Base-by-base conservation (phyloP, 306 rosid genomes). In the Rosa multiflora region DNA sequence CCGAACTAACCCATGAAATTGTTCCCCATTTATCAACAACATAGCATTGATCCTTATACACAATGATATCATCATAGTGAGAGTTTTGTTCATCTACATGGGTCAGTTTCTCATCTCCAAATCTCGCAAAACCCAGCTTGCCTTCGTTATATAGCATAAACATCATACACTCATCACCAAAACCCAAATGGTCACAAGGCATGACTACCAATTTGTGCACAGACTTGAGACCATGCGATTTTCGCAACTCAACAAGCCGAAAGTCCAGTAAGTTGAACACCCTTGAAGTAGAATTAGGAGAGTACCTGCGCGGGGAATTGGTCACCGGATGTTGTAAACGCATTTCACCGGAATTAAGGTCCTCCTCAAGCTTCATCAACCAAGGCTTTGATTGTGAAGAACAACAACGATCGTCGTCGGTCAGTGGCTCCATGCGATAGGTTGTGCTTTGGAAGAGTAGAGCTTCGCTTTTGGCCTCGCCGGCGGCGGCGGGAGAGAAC, bases 291-390 rank as follows among this genome's bases (percentile, higher is more conserved):
- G 14, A 0, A 4, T 11, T 6, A 14, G 37, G 71, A 56, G 83
- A 79, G 79, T n/a, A 39, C 39, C 47, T 21, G 81, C 70, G 20
- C 32, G 78, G 59, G 44, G 67, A 63, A 46, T 70, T 79, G 1
- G 88, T 77, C 67, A 86, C 51, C 5, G 94, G 92, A 58, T 81
- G 67, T 12, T 87, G 14, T 8, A 84, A 43, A n/a, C 74, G 76
- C 37, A 76, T 5, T 10, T 79, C 63, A 5, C n/a, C 83, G 10
- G 80, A 56, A 2, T 80, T n/a, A 1, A 82, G 73, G 48, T 78
- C 83, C 73, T 78, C 83, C 70, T 83, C 77, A 0, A 88, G 79
- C 83, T 83, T 86, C 43, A 88, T 40, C 81, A 67, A 2, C 67
- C 13, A 35, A 15, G 58, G 59, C 59, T 53, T 53, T 53, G 59